Base-by-base conservation (phyloP, 257 asterid species). In the Fraxinus anomala region DNA sequence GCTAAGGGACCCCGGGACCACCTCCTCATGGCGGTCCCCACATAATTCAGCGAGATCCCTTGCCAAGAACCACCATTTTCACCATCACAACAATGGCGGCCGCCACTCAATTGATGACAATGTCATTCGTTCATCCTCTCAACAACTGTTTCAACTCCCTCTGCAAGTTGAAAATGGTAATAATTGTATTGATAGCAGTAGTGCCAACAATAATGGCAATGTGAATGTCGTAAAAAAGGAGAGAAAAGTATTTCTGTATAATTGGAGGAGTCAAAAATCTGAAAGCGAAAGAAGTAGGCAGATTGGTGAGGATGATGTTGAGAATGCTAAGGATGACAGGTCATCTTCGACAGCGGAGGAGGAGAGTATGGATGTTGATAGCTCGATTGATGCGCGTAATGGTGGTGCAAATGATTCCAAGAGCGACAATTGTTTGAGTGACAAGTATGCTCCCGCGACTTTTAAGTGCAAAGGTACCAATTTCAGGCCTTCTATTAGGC, bases 1-100 rank as follows among this genome's bases (percentile, higher is more conserved):
- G 70, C 83, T 96, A 5, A 87, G 92, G 77, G 99, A 96, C 83
- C 99, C 99, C 36, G 98, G 97, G 16, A 96, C 99, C 75, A 89
- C 93, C 42, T 89, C 97, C 10, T 84, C 97, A 28, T 91, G 96
- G 97, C 87, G 95, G 84, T 91, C 97, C 2, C 98, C 97, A 11
- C 77, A 86, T 3, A 87, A 82, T 80, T 87, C 97, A 3, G 88
- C 95, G 13, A 87, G 97, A 96, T 91, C 99, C 71, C 88, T 86
- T 3, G 88, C 90, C 19, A 89, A 87, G 79, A 90, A 87, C 40
- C 97, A 93, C 77, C 89, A 87, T 73, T 87, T 85, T 56, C 95
- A 88, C 65, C 90, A 85, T 80, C 92, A 85, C 80, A 86, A 87
- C 79, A 75, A 79, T 63, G 87, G 82, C n/a, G 73, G 49, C 16